A percentile compares a stretch with the other conserved stretches of the same genome.
These are phyloP conservation scores for Scheffersomyces stipitis DNA, from an alignment of 805 yeast genomes.

Conservation along the genomic window DNA sequence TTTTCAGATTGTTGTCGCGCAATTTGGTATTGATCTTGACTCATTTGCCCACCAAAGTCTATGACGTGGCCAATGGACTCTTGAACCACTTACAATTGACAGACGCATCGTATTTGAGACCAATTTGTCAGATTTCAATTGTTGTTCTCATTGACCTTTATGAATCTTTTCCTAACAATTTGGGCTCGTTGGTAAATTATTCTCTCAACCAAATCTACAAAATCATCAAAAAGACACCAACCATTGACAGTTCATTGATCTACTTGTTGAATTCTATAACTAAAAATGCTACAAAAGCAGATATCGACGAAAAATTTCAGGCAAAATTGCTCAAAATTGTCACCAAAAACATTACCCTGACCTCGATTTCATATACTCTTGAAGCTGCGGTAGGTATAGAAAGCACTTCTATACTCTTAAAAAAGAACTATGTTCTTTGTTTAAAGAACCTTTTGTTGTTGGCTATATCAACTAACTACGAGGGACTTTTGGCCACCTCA, in stretches of 20 bases:
- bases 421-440: constrained; percentile 32
- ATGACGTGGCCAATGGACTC: constrained; percentile 38
- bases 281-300: constrained; percentile 35
- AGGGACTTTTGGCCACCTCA: constrained; percentile 33
- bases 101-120: constrained; percentile 14
- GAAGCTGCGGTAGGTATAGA: constrained; percentile 12
- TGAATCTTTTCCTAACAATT: constrained; percentile 35
- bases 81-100: constrained; percentile 24
- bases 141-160: constrained; percentile 37
- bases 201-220: constrained; percentile 38
- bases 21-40: constrained; percentile 25
- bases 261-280: constrained; percentile 31
- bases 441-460: constrained; percentile 33
- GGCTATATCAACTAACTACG: constrained; percentile 37
- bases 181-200: constrained; percentile 35
- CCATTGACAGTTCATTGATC: constrained; percentile 23
- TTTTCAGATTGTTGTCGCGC: constrained; percentile 27
- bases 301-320: constrained; percentile 41
- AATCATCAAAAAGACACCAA: constrained; percentile 35
- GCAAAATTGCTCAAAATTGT: constrained; percentile 34
- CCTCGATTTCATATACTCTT: constrained; percentile 17
- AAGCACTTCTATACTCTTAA: constrained; percentile 18
- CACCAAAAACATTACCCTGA: constrained; percentile 24
- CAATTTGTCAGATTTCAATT: constrained; percentile 22
- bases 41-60: constrained; percentile 32